Evolutionary conservation across 2,329 filamentous ascomycete species (phyloP).

Genomic region (Annulohypoxylon truncatum): DNA sequence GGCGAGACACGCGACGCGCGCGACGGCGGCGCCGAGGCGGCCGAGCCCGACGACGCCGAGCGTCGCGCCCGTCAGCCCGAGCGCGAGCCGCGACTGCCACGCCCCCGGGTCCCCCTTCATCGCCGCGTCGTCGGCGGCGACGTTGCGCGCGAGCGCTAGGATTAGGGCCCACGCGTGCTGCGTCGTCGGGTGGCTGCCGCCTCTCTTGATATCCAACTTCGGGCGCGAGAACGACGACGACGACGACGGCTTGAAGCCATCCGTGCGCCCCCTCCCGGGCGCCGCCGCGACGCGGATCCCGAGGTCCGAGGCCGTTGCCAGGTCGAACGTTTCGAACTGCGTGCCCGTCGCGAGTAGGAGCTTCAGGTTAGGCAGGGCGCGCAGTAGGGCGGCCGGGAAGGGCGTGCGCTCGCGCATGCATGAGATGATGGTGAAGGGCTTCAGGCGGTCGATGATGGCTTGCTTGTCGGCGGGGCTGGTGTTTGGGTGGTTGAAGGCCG

Average conservation of each 20-base stretch:
- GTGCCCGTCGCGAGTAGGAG: conserved; percentile 71
- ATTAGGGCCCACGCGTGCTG: conserved; percentile 68
- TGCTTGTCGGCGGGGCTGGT: conserved; percentile 54
- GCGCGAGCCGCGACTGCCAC: conserved; percentile 70
- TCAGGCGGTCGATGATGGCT: conserved; percentile 64
- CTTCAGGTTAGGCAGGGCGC: conserved; percentile 70
- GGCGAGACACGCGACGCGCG: conserved; percentile 66
- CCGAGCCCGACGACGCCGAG: conserved; percentile 72
- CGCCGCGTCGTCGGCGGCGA: conserved; percentile 68
- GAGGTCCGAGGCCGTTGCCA: conserved; percentile 60
- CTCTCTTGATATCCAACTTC: conserved; percentile 47
- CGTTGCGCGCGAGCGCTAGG: conserved; percentile 67
- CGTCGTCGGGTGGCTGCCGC: conserved; percentile 60
- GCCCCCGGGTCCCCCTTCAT: conserved; percentile 61
- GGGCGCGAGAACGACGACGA: conserved; percentile 21
- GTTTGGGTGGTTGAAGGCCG: conserved; percentile 25
- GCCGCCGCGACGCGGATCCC: conserved; percentile 66
- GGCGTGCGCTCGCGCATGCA: conserved; percentile 75
- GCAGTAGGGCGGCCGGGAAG: conserved; percentile 65
- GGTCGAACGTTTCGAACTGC: conserved; percentile 70
- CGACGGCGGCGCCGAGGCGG: conserved; percentile 68
- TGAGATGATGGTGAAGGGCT: conserved; percentile 66
- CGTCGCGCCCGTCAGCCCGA: conserved; percentile 68
- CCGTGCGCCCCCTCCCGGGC: conserved; percentile 50
- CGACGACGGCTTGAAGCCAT: conserved; percentile 18